Evolutionary conservation across 2,329 filamentous ascomycete species (phyloP), one percentile per base, ranked within the genome.

Genomic region (Penicillium sp.): DNA sequence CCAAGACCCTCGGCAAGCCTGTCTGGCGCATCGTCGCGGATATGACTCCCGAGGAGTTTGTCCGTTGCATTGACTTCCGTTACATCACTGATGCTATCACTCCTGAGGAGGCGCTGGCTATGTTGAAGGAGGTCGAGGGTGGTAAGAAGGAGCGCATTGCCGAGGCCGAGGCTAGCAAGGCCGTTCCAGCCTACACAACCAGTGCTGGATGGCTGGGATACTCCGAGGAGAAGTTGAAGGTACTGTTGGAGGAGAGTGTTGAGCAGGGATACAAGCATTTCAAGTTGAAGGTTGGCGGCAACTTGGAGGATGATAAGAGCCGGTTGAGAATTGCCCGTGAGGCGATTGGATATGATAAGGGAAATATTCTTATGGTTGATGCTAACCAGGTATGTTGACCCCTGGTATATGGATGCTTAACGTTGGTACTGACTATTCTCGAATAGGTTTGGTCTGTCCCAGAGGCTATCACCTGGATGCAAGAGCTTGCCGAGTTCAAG

Each of bases 71-170:
- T 72, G 93, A 96, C 78, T 97, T 96, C 80, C 84, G 92, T 50
- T 96, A 97, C 78, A 96, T 96, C 75, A 95, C 90, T 25, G 92
- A 96, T 76, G 92, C 91, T n/a, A 82, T 96, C 64, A 96, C 92
- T 0, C 91, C 90, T 0, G 88, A 91, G 42, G 92, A 96, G 75
- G 92, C 92, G 0, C 73, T 96, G 37, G 81, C 80, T 23, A 80
- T 96, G 71, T 80, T 96, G 45, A 84, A 82, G 66, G 83, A 84
- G 69, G 78, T 83, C 23, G 87, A 91, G 75, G 65, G 74, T 1
- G 88, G 86, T 39, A 96, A 96, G 80, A 80, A 83, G 35, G 78
- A 85, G 69, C 83, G 93, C 53, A 78, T 96, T 25, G 78, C 84
- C 66, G 90, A 96, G 65, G 92, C 91, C 0, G 82, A 92, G 68